These are phyloP conservation scores for Colletotrichum siamense DNA, from an alignment of 2,329 filamentous ascomycete genomes.

Conservation along the genomic window DNA sequence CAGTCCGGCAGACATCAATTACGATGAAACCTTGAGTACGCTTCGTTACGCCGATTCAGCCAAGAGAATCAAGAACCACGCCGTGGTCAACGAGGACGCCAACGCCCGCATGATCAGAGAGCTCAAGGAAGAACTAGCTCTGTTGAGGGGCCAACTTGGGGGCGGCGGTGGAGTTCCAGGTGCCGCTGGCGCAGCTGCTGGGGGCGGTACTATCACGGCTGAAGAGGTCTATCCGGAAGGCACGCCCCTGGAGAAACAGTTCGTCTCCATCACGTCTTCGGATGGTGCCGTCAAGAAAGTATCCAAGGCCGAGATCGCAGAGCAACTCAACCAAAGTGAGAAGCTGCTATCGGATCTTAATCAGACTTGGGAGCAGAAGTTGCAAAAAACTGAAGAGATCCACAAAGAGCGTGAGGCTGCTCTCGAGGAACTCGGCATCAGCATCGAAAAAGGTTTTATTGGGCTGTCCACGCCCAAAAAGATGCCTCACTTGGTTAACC, in stretches of 20 bases:
- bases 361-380: conserved; percentile 98
- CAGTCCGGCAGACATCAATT: conserved; percentile 98
- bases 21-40: conserved; percentile 95
- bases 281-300: conserved; percentile 93
- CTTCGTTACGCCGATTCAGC: conserved; percentile 96
- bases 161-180: conserved; percentile 49
- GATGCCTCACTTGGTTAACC: conserved; percentile 98
- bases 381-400: conserved; percentile 93
- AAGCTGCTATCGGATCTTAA: conserved; percentile 96
- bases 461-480: conserved; percentile 96
- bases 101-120: conserved; percentile 99
- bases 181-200: conserved; percentile 45
- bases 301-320: conserved; percentile 96
- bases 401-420: conserved; percentile 97
- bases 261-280: conserved; percentile 88
- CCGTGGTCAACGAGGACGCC: conserved; percentile 97
- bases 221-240: conserved; percentile 91
- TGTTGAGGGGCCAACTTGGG: conserved; percentile 85
- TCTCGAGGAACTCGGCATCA: conserved; percentile 95
- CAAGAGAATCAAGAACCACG: conserved; percentile 99
- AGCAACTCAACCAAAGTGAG: conserved; percentile 94
- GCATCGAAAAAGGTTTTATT: conserved; percentile 97
- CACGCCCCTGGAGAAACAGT: conserved; percentile 92
- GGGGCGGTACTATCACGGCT: conserved; percentile 56
- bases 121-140: conserved; percentile 89